Conservation (phyloP, 305 asterid species). For the Fraxinus ornus region DNA sequence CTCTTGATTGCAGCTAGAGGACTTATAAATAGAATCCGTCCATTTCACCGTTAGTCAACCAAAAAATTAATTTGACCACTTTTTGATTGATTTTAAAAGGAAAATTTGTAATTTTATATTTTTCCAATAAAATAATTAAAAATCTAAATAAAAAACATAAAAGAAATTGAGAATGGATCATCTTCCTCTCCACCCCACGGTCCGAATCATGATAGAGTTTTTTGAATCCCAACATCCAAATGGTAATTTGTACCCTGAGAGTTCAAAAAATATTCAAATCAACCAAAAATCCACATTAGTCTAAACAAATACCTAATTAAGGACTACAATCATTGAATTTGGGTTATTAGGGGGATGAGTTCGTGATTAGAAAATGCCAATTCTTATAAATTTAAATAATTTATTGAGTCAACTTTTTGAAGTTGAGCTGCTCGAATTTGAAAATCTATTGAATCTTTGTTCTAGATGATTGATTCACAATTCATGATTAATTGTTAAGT, state of each 20-base stretch:
- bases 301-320: not conserved
- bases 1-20: no score
- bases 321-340: not conserved
- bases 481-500: not conserved
- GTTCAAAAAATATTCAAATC: not conserved
- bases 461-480: not conserved
- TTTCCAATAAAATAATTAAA: no score
- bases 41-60: no score
- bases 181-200: conserved; percentile 16
- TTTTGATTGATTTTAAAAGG: no score
- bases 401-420: not conserved
- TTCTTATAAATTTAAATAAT: not conserved
- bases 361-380: not conserved
- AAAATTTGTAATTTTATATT: no score
- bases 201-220: conserved; percentile 77
- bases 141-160: no score
- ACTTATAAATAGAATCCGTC: no score
- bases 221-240: conserved; percentile 88
- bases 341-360: not conserved
- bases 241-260: not conserved
- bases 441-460: not conserved
- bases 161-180: no score
- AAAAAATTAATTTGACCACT: no score
- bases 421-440: not conserved
- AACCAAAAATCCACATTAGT: not conserved